These are phyloP conservation scores for Forsythia viridissima DNA, from an alignment of 257 asterid genomes.

Conservation along the genomic window DNA sequence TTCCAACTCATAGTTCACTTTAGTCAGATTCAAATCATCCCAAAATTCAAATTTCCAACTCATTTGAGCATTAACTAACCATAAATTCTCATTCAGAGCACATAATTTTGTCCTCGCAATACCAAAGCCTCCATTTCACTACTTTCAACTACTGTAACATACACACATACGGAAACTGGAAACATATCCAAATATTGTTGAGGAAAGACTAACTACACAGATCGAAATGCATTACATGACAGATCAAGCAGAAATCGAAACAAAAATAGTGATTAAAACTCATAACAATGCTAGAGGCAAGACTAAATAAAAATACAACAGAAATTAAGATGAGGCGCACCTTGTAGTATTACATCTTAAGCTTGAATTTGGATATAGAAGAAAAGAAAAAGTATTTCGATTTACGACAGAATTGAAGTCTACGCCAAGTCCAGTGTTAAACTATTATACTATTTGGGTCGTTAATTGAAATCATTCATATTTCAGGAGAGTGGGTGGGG, in stretches of 20 bases:
- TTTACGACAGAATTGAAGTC: conserved; percentile 26
- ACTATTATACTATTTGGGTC: conserved; percentile 11
- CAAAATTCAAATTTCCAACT: not conserved
- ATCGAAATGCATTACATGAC: conserved; percentile 30
- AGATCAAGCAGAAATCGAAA: conserved; percentile 7
- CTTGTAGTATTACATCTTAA: conserved; percentile 20
- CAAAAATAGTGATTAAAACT: not conserved
- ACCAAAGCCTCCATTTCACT: not conserved
- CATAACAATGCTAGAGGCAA: not conserved
- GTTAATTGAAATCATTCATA: not conserved
- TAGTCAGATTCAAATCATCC: not conserved
- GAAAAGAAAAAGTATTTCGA: not conserved
- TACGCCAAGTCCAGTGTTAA: conserved; percentile 8
- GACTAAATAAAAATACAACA: conserved; percentile 6
- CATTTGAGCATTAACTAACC: conserved; percentile 1
- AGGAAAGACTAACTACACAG: conserved; percentile 18
- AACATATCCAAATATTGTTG: not conserved
- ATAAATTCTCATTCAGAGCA: not conserved
- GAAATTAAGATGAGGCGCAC: conserved; percentile 21
- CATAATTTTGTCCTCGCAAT: conserved; percentile 1
- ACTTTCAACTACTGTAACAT: not conserved
- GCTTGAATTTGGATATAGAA: conserved; percentile 9
- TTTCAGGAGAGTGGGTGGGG: not conserved
- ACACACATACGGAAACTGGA: not conserved
- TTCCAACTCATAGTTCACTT: not conserved